A percentile compares a stretch with the other conserved stretches of the same genome.
phyloP scores from a whole-genome alignment of 768 basidiomycete species.

The Phylloporus sp. region DNA sequence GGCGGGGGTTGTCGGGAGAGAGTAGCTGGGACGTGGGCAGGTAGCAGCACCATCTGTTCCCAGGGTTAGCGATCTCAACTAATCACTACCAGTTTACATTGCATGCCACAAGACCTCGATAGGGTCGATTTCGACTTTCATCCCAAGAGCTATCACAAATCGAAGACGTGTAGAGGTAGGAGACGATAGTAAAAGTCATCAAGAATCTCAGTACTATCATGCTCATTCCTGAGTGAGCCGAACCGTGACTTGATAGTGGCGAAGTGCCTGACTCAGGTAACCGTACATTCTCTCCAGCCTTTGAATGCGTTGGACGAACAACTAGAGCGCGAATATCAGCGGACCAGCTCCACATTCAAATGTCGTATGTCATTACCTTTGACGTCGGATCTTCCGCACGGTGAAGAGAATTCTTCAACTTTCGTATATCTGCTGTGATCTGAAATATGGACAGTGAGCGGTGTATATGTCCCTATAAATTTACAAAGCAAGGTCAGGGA shows the following conservation, averaged over 20 bases:
- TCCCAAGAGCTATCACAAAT: no score
- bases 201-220: neutral
- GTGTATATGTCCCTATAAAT: neutral
- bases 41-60: no score
- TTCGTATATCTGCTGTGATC: conserved; percentile 19
- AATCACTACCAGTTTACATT: no score
- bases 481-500: neutral
- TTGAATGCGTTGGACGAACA: conserved; percentile 14
- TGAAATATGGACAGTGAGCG: neutral
- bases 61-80: no score
- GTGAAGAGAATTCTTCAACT: conserved; percentile 8
- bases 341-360: neutral
- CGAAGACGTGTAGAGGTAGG: neutral
- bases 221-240: conserved; percentile 2
- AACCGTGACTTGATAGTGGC: conserved; percentile 20
- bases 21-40: no score
- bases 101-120: no score
- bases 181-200: conserved; percentile 4
- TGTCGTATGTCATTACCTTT: neutral
- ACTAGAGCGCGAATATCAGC: neutral
- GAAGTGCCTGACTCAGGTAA: conserved; percentile 21
- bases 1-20: no score
- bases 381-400: conserved; percentile 11
- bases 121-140: no score
- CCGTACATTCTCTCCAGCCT: conserved; percentile 16